phyloP scores from a whole-genome alignment of 2,329 filamentous ascomycete species.

The Eutypella sp. region DNA sequence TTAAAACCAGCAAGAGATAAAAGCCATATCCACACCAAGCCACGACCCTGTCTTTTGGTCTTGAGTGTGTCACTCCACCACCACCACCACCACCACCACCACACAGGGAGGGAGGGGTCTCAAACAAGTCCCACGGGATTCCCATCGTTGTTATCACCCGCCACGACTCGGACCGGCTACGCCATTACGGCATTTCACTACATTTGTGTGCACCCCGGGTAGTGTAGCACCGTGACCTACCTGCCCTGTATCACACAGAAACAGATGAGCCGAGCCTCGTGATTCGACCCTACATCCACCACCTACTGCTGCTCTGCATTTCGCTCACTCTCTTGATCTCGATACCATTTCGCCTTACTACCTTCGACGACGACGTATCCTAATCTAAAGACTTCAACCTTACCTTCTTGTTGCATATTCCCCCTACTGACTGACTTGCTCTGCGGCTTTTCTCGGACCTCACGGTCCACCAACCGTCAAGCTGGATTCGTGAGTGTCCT shows the following conservation, averaged over 20 bases:
- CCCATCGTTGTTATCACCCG: too few relatives aligned
- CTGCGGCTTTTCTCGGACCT: slow-evolving; percentile 20
- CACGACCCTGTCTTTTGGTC: too few relatives aligned
- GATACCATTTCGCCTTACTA: not conserved
- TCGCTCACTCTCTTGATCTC: not conserved
- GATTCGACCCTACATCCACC: too few relatives aligned
- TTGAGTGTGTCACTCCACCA: too few relatives aligned
- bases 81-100: too few relatives aligned
- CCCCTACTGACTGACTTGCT: slow-evolving; percentile 15
- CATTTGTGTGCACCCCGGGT: too few relatives aligned
- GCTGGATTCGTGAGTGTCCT: slow-evolving; percentile 32
- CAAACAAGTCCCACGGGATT: too few relatives aligned
- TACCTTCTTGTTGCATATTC: not conserved
- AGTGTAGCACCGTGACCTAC: too few relatives aligned
- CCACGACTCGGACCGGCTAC: too few relatives aligned
- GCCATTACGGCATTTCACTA: too few relatives aligned
- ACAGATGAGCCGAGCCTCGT: not conserved
- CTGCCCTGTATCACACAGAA: not conserved
- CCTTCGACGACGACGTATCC: not conserved
- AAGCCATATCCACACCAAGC: not conserved
- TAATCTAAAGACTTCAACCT: not conserved
- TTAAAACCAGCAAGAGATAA: too few relatives aligned
- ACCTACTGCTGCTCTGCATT: not conserved
- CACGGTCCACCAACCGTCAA: slow-evolving; percentile 28
- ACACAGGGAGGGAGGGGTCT: too few relatives aligned